These are phyloP conservation scores for Nepenthes mirabilis DNA, from an alignment of 148 eudicot genomes.

Conservation along the genomic window DNA sequence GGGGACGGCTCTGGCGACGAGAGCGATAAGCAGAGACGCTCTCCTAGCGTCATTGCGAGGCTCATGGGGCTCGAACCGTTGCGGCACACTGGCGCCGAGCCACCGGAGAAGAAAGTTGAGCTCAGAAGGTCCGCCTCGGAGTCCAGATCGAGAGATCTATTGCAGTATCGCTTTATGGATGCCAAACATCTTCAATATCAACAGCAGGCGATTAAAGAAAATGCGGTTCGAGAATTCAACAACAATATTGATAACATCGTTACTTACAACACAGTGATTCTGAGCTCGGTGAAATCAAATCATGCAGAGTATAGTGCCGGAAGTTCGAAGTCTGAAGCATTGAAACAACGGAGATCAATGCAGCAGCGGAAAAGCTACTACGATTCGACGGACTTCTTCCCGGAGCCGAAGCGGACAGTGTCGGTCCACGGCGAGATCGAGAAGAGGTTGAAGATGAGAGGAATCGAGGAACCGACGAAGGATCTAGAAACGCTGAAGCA, in stretches of 20 bases:
- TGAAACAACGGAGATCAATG: slow-evolving; percentile 8
- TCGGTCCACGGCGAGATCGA: slow-evolving; percentile 61
- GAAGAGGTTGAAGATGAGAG: slow-evolving; percentile 53
- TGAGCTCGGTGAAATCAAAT: not conserved
- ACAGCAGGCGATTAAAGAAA: too few relatives aligned
- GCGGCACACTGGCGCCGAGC: not conserved
- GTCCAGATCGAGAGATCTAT: slow-evolving; percentile 63
- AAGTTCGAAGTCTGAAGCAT: slow-evolving; percentile 6
- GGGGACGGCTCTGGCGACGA: slow-evolving; percentile 5
- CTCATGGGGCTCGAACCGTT: slow-evolving; percentile 88
- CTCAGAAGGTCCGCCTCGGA: slow-evolving; percentile 86
- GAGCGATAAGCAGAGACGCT: slow-evolving; percentile 36
- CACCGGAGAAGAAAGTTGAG: slow-evolving; percentile 30
- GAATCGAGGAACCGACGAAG: slow-evolving; percentile 63
- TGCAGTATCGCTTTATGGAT: slow-evolving; percentile 20
- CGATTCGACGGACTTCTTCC: slow-evolving; percentile 59
- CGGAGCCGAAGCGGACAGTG: slow-evolving; percentile 42
- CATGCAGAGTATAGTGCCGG: too few relatives aligned
- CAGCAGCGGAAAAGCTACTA: slow-evolving; percentile 45
- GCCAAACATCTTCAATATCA: slow-evolving; percentile 4
- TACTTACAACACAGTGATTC: not conserved
- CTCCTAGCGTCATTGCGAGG: slow-evolving; percentile 84
- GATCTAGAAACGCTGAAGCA: slow-evolving; percentile 80
- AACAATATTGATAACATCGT: too few relatives aligned
- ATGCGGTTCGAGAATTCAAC: too few relatives aligned